phyloP scores from a whole-genome alignment of 345 rosid species.

The Reutealis trisperma region DNA sequence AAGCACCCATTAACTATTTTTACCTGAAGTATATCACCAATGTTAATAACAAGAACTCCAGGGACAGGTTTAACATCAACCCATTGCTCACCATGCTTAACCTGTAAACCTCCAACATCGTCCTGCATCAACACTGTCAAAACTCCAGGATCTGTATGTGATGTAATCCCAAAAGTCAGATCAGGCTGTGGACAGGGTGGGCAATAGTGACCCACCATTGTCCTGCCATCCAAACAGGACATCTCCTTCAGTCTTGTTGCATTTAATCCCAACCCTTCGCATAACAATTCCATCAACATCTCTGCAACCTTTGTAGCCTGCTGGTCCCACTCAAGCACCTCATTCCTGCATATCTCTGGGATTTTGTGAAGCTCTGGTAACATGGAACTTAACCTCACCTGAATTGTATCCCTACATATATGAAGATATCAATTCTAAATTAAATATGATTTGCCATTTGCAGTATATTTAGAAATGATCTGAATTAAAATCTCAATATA shows the following conservation, averaged over 20 bases:
- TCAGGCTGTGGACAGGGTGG: slow-evolving; percentile 62
- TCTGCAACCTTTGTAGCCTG: slow-evolving; percentile 36
- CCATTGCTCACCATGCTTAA: slow-evolving; percentile 48
- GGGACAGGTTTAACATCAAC: slow-evolving; percentile 48
- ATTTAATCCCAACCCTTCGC: slow-evolving; percentile 52
- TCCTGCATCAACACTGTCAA: slow-evolving; percentile 48
- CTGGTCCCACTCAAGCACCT: slow-evolving; percentile 43
- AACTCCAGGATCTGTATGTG: slow-evolving; percentile 56
- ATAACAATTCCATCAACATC: slow-evolving; percentile 41
- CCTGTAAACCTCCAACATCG: slow-evolving; percentile 53
- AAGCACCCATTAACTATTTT: too few species aligned
- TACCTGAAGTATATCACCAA: slow-evolving; percentile 37
- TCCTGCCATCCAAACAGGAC: slow-evolving; percentile 38
- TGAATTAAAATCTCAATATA: too few species aligned
- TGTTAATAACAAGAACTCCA: slow-evolving; percentile 50
- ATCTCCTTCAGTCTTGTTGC: slow-evolving; percentile 35
- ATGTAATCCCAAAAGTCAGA: slow-evolving; percentile 44
- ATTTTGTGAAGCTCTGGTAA: slow-evolving; percentile 24
- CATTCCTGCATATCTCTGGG: slow-evolving; percentile 49
- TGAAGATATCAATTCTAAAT: too few species aligned
- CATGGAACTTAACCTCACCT: slow-evolving; percentile 33
- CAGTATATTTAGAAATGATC: too few species aligned
- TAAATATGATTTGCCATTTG: neutral
- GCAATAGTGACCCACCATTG: slow-evolving; percentile 52
- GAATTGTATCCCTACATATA: slow-evolving; percentile 49